Evolutionary conservation across 768 basidiomycete genomes (phyloP).

Genomic region (Tricholoma flavovirens): DNA sequence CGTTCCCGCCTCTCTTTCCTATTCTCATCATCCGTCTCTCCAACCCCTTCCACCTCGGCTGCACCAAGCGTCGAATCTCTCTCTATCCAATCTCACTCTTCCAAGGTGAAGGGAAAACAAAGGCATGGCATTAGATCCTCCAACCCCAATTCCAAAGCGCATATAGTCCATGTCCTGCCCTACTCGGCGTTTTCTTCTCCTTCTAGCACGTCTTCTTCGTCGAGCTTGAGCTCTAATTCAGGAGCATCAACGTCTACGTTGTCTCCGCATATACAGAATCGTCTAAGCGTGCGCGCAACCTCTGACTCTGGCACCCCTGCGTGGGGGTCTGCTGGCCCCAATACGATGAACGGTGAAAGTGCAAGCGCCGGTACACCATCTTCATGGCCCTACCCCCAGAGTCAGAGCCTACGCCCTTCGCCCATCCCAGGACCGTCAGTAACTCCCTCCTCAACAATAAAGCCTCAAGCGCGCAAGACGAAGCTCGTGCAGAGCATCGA

Average conservation of each 20-base stretch:
- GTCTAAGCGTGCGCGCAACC: no score
- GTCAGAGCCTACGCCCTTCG: no score
- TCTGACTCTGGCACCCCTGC: no score
- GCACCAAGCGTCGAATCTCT: constrained; percentile 8
- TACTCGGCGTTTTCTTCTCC: constrained; percentile 4
- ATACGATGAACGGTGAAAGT: neutral
- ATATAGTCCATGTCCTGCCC: constrained; percentile 22
- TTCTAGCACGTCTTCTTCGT: neutral
- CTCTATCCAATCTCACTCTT: neutral
- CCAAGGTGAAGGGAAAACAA: neutral
- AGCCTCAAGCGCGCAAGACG: neutral
- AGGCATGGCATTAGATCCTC: neutral
- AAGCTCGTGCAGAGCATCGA: constrained; percentile 35
- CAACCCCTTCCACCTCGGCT: neutral
- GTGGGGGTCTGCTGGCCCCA: neutral
- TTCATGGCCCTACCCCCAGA: no score
- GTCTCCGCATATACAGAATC: neutral
- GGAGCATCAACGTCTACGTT: neutral
- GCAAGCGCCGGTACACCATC: no score
- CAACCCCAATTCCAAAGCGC: constrained; percentile 2
- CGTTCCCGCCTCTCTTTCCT: constrained; percentile 10
- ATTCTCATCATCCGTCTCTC: constrained; percentile 5
- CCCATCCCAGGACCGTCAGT: no score
- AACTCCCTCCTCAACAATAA: no score
- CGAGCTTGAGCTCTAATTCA: neutral